Percentiles rank a stretch among this genome's conserved stretches.
These are phyloP conservation scores for Trichoderma orchidacearum DNA, from an alignment of 495 filamentous ascomycete species.

Conservation along the genomic window DNA sequence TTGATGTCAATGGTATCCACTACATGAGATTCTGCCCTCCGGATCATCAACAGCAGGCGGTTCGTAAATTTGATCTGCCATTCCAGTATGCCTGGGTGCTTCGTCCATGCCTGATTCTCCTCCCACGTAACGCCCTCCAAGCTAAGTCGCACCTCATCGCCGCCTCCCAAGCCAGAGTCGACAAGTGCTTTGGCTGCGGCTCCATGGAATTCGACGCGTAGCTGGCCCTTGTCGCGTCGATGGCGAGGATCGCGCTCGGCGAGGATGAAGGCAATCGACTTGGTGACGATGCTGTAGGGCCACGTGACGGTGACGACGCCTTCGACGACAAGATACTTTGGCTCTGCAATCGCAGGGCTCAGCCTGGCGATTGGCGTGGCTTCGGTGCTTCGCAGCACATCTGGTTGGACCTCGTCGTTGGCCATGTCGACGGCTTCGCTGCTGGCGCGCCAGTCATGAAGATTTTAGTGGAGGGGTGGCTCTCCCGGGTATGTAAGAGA, in stretches of 20 bases:
- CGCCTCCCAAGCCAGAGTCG: conserved; percentile 51
- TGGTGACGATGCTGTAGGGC: conserved; percentile 73
- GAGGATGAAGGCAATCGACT: conserved; percentile 59
- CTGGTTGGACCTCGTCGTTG: not conserved
- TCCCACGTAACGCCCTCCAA: conserved; percentile 52
- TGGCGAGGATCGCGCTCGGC: conserved; percentile 81
- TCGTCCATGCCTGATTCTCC: conserved; percentile 31
- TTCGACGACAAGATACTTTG: conserved; percentile 17
- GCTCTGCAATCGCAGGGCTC: conserved; percentile 35
- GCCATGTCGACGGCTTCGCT: conserved; percentile 7
- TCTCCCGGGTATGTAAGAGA: not conserved
- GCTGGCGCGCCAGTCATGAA: not conserved
- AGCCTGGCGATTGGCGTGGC: conserved; percentile 51
- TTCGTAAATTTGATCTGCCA: conserved; percentile 57
- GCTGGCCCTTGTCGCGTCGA: conserved; percentile 63
- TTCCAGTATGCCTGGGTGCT: conserved; percentile 56
- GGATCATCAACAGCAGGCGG: conserved; percentile 47
- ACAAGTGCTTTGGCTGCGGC: conserved; percentile 56
- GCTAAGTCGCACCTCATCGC: conserved; percentile 57
- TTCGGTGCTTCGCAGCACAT: not conserved
- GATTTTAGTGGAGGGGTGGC: not conserved
- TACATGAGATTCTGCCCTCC: conserved; percentile 15
- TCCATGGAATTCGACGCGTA: conserved; percentile 68
- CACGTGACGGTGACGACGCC: conserved; percentile 76
- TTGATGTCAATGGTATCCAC: conserved; percentile 32